Evolutionary conservation across 2,329 filamentous ascomycete species (phyloP).

Genomic region (Cladosporium sp.): DNA sequence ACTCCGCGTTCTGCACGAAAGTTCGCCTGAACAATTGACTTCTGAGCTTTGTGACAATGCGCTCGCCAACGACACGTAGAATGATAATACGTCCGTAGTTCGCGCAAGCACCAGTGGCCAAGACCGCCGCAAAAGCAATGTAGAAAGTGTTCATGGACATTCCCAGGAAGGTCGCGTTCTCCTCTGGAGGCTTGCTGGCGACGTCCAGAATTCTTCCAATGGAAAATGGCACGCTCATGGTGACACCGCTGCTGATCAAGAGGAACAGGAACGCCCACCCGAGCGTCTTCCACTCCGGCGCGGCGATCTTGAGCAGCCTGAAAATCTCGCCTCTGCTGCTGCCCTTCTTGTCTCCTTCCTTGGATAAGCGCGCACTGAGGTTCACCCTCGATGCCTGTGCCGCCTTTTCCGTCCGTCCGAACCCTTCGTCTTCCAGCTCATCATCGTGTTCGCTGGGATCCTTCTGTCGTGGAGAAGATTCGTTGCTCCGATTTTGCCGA

Average conservation of each 20-base stretch:
- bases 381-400: slow-evolving; percentile 85
- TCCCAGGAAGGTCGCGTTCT: slow-evolving; percentile 70
- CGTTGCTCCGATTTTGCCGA: neutral
- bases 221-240: slow-evolving; percentile 94
- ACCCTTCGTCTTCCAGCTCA: slow-evolving; percentile 56
- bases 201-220: slow-evolving; percentile 95
- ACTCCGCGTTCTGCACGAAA: slow-evolving; percentile 96
- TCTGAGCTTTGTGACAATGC: slow-evolving; percentile 84
- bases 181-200: slow-evolving; percentile 65
- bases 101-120: slow-evolving; percentile 78
- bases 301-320: slow-evolving; percentile 83
- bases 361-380: slow-evolving; percentile 79
- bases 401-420: slow-evolving; percentile 76
- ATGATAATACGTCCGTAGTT: slow-evolving; percentile 95
- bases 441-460: slow-evolving; percentile 33
- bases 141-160: slow-evolving; percentile 87
- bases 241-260: slow-evolving; percentile 84
- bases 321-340: slow-evolving; percentile 66
- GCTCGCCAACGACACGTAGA: slow-evolving; percentile 87
- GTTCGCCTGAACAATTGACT: slow-evolving; percentile 88
- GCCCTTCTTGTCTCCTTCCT: slow-evolving; percentile 59
- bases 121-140: slow-evolving; percentile 64
- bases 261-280: slow-evolving; percentile 79
- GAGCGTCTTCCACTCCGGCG: slow-evolving; percentile 76
- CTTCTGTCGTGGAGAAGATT: slow-evolving; percentile 5